Conservation (phyloP, 192 early-diverging fungal species). For the Allomyces macrogynus region DNA sequence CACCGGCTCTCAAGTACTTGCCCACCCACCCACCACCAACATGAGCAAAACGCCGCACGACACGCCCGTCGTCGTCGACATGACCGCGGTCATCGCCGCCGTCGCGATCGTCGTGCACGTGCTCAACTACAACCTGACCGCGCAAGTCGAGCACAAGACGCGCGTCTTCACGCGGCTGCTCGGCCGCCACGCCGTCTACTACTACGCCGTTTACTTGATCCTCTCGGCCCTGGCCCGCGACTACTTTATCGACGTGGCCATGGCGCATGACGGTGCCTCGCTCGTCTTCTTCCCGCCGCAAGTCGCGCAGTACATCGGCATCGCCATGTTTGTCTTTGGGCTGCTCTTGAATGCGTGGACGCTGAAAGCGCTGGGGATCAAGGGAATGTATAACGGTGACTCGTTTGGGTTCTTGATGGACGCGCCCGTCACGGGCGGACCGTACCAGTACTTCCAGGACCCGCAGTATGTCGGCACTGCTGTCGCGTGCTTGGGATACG, state of each 20-base stretch:
- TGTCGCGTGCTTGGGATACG: constrained; percentile 24
- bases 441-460: constrained; percentile 28
- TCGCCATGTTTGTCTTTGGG: constrained; percentile 16
- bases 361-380: constrained; percentile 34
- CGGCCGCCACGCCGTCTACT: constrained; percentile 28
- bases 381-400: constrained; percentile 42
- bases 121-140: constrained; percentile 19
- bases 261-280: constrained; percentile 22
- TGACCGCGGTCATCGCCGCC: constrained; percentile 4
- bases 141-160: constrained; percentile 16
- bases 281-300: constrained; percentile 11
- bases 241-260: constrained; percentile 28
- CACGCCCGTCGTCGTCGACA: background rate
- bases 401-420: constrained; percentile 32
- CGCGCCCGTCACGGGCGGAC: constrained; percentile 28
- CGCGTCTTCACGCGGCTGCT: constrained; percentile 19
- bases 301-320: constrained; percentile 13
- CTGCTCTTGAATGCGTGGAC: constrained; percentile 31
- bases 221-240: constrained; percentile 28
- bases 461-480: constrained; percentile 38
- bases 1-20: too few relatives aligned
- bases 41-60: too few relatives aligned
- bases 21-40: too few relatives aligned
- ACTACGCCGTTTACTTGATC: constrained; percentile 30
- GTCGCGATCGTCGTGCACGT: constrained; percentile 18